Evolutionary conservation across 352 stramenopile species (phyloP).

Genomic region (Globisporangium carolinianum): DNA sequence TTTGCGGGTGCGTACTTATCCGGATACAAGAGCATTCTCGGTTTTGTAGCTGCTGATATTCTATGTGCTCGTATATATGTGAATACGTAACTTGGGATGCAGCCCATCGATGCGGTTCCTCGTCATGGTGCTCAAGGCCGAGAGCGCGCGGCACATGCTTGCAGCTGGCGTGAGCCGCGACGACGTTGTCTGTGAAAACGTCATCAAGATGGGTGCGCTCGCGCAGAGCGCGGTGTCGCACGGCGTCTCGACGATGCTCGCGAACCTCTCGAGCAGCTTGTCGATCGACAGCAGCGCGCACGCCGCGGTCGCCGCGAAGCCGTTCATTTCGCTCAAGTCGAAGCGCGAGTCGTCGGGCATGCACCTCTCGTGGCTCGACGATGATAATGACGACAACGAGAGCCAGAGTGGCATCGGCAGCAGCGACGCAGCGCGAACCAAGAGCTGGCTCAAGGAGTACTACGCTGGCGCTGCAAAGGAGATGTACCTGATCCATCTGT

Average conservation of each 20-base stretch:
- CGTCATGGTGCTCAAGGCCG: constrained; percentile 69
- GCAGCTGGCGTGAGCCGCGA: constrained; percentile 67
- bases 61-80: neutral
- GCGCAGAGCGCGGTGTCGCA: constrained; percentile 69
- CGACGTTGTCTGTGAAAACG: constrained; percentile 83
- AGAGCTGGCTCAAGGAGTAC: constrained; percentile 61
- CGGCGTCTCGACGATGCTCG: constrained; percentile 78
- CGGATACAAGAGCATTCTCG: neutral
- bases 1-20: constrained; percentile 44
- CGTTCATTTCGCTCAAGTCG: constrained; percentile 11
- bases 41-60: too few relatives aligned
- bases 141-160: constrained; percentile 74
- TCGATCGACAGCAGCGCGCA: constrained; percentile 40
- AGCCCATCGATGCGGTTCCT: constrained; percentile 59
- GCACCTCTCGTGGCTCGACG: constrained; percentile 1
- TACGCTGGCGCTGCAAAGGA: constrained; percentile 74
- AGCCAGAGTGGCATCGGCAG: neutral
- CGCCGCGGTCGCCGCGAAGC: constrained; percentile 6
- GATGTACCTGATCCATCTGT: constrained; percentile 81
- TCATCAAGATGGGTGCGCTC: constrained; percentile 85
- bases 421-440: neutral
- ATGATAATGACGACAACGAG: constrained; percentile 1
- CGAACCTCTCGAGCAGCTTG: constrained; percentile 76
- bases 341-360: constrained; percentile 22
- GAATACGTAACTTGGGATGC: neutral